Base-by-base conservation (phyloP, 2,329 filamentous ascomycete genomes). In the Trichoderma arundinaceum region DNA sequence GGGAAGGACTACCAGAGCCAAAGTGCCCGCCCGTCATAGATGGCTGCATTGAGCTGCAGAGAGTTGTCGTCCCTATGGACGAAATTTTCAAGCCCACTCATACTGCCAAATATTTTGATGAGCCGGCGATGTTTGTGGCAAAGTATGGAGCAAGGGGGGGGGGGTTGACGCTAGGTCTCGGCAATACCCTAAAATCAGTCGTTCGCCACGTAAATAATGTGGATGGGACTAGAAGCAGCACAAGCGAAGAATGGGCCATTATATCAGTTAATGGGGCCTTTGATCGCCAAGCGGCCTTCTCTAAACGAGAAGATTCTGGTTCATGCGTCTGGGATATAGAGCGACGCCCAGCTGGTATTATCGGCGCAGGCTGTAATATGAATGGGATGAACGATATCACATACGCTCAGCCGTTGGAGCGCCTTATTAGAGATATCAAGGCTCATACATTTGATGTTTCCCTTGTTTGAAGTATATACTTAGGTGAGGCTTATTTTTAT, bases 391-490 rank as follows among this genome's bases (percentile, higher is more conserved):
- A 51, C 15, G 62, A 64, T 22, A 8, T 64, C 35, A 64, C 62
- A 8, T 64, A 64, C 43, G 62, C 53, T 6, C 52, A 58, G 33
- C 62, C 62, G 13, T 51, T 64, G 13, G 62, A 64, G n/a, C 33
- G 33, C 22, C 22, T 64, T 17, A 5, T 58, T 8, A 43, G 1
- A 28, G 61, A 64, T 39, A 58, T 64, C 7, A 19, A 9, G 12
- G 35, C 9, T 6, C 19, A 56, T 39, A 43, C 52, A 32, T 64
- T 49, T 49, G 52, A 64, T 13, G 61, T 64, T 41, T 58, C 61
- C 19, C 32, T 64, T 13, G 13, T 64, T 28, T 58, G 15, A 28
- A 12, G 22, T 28, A 28, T 28, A 28, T 28, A 28, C 22, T 28
- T 28, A 28, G 22, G 22, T 28, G 22, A 28, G 22, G 22, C 22